Evolutionary conservation across 2,329 filamentous ascomycete genomes (phyloP).

Genomic region (Xylariomycetidae sp.): DNA sequence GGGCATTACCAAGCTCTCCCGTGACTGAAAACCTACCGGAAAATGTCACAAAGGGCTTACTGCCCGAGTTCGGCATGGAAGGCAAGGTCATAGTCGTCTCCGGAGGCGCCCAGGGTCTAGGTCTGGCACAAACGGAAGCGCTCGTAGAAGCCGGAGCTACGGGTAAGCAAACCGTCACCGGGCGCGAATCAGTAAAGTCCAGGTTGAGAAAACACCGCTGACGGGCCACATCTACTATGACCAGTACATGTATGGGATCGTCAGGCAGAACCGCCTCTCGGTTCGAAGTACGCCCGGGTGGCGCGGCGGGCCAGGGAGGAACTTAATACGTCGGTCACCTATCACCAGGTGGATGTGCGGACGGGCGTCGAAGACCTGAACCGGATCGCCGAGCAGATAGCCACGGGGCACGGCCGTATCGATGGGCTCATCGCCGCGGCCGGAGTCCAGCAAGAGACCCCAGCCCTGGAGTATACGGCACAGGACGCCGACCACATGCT

Average conservation of each 20-base stretch:
- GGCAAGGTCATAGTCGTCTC: constrained; percentile 73
- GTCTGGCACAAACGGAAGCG: constrained; percentile 73
- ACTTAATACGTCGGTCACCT: constrained; percentile 64
- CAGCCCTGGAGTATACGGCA: constrained; percentile 75
- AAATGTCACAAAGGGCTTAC: constrained; percentile 10
- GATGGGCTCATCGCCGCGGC: constrained; percentile 72
- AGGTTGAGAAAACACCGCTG: constrained; percentile 4
- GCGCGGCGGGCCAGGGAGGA: constrained; percentile 59
- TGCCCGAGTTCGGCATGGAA: constrained; percentile 73
- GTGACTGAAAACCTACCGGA: too few relatives aligned
- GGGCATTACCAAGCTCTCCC: constrained; percentile 4
- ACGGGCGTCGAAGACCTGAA: constrained; percentile 62
- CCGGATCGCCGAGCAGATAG: constrained; percentile 63
- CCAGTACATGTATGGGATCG: constrained; percentile 65
- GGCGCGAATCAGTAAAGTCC: not conserved
- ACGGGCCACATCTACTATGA: too few relatives aligned
- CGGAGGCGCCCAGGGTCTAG: constrained; percentile 71
- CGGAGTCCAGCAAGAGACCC: constrained; percentile 75
- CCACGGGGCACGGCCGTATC: constrained; percentile 62
- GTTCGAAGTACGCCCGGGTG: constrained; percentile 59
- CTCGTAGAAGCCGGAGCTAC: constrained; percentile 74
- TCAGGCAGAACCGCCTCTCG: constrained; percentile 47
- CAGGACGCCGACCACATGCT: constrained; percentile 74
- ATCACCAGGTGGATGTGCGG: constrained; percentile 76
- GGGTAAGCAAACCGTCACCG: constrained; percentile 31